Conservation (phyloP, 2,329 filamentous ascomycete genomes). For the Trichocomaceae sp. region DNA sequence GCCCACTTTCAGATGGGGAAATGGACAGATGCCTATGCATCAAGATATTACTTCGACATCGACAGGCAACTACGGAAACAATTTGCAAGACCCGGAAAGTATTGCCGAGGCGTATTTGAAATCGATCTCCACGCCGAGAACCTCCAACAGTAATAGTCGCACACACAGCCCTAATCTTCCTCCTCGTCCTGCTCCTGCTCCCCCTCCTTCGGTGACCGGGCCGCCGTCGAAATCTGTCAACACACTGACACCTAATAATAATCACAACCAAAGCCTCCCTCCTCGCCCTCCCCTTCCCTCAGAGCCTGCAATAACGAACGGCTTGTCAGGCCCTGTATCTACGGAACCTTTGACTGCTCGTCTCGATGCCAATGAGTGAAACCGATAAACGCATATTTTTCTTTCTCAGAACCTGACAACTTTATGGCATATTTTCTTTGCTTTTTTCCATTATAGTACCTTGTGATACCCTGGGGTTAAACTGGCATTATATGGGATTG, state of each 20-base stretch:
- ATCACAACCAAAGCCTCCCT: not conserved
- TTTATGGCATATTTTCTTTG: not conserved
- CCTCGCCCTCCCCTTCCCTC: not conserved
- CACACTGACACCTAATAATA: not conserved
- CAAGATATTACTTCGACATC: not conserved
- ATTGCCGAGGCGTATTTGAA: not conserved
- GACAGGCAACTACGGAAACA: not conserved
- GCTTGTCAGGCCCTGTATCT: constrained; percentile 1
- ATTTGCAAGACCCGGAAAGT: not conserved
- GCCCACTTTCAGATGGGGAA: not conserved
- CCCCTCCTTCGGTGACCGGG: not conserved
- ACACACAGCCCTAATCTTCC: not conserved
- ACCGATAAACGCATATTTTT: not conserved
- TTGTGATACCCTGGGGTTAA: not conserved
- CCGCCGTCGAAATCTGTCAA: not conserved
- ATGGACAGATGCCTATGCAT: not conserved
- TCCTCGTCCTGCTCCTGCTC: not conserved
- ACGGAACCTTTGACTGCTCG: constrained; percentile 1
- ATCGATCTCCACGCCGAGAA: not conserved
- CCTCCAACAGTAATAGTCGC: not conserved
- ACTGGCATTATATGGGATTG: not conserved
- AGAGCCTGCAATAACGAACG: not conserved
- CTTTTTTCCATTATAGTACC: not conserved
- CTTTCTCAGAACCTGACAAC: not conserved
- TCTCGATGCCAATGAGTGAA: not conserved